Evolutionary conservation across 192 early-diverging fungal species (phyloP).

Genomic region (Lunasporangiospora selenospora): DNA sequence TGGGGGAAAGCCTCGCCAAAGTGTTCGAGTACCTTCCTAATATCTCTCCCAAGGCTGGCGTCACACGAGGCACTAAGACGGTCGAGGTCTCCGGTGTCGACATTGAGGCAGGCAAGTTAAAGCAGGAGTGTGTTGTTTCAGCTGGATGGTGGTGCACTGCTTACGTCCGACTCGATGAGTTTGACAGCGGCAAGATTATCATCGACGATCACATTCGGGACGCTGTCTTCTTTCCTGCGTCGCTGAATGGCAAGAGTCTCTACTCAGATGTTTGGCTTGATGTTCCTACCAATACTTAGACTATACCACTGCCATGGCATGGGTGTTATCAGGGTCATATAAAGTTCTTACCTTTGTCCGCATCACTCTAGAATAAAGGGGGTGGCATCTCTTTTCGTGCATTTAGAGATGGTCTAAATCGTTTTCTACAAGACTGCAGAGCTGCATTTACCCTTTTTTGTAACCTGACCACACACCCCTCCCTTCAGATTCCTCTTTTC

Average conservation of each 20-base stretch:
- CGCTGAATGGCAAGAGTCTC: conserved; percentile 14
- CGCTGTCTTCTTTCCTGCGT: conserved; percentile 7
- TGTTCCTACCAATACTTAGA: neutral
- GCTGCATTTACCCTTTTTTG: too few species aligned
- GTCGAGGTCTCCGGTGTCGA: conserved; percentile 11
- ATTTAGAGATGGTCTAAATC: too few species aligned
- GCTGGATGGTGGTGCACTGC: conserved; percentile 20
- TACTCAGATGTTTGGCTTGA: conserved; percentile 11
- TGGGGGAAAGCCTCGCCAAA: conserved; percentile 9
- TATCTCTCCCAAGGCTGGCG: conserved; percentile 4
- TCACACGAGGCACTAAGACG: conserved; percentile 4
- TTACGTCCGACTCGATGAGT: conserved; percentile 5
- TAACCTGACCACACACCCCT: too few species aligned
- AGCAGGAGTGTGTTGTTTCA: conserved; percentile 14
- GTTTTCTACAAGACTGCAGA: too few species aligned
- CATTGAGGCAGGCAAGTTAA: neutral
- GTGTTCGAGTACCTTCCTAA: conserved; percentile 15
- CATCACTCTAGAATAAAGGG: too few species aligned
- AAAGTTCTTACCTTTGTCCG: too few species aligned
- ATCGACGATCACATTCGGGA: conserved; percentile 7
- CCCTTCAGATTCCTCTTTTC: too few species aligned
- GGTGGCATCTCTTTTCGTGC: too few species aligned
- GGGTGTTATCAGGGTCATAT: too few species aligned
- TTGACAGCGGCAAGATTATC: conserved; percentile 5
- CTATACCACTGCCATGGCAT: too few species aligned